These are phyloP conservation scores for Ceratocystiopsis minuta DNA, from an alignment of 2,329 filamentous ascomycete species.

Conservation along the genomic window DNA sequence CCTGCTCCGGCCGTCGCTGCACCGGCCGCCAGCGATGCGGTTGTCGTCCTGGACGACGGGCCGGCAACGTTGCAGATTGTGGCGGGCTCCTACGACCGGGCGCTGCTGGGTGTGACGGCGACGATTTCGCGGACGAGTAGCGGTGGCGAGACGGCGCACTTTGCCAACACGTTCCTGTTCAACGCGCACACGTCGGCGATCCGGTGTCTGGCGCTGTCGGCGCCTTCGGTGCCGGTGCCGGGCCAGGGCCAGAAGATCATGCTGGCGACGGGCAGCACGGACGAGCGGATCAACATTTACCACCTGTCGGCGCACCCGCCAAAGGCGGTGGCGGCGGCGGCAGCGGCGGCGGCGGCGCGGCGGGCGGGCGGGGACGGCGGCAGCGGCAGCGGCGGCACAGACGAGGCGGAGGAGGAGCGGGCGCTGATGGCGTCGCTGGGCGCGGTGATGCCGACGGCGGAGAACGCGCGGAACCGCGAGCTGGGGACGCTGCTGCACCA, in stretches of 20 bases:
- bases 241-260: constrained; percentile 65
- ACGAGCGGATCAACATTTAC: constrained; percentile 92
- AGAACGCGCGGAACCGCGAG: constrained; percentile 77
- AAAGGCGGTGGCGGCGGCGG: constrained; percentile 22
- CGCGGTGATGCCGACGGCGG: constrained; percentile 39
- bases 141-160: constrained; percentile 19
- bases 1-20: background rate
- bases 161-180: constrained; percentile 89
- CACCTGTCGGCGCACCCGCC: constrained; percentile 58
- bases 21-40: background rate
- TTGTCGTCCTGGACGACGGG: constrained; percentile 2
- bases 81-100: constrained; percentile 82
- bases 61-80: constrained; percentile 65
- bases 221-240: constrained; percentile 41
- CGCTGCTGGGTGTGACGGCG: constrained; percentile 81
- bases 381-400: background rate
- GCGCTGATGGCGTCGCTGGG: constrained; percentile 44
- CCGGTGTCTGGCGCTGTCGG: constrained; percentile 73
- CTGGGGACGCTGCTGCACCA: constrained; percentile 79
- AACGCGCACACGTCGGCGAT: constrained; percentile 83
- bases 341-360: background rate
- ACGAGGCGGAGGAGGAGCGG: constrained; percentile 17
- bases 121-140: constrained; percentile 27
- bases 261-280: constrained; percentile 78
- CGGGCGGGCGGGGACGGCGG: background rate